These are phyloP conservation scores for Solanum medicagineum DNA, from an alignment of 257 asterid genomes.

Conservation along the genomic window DNA sequence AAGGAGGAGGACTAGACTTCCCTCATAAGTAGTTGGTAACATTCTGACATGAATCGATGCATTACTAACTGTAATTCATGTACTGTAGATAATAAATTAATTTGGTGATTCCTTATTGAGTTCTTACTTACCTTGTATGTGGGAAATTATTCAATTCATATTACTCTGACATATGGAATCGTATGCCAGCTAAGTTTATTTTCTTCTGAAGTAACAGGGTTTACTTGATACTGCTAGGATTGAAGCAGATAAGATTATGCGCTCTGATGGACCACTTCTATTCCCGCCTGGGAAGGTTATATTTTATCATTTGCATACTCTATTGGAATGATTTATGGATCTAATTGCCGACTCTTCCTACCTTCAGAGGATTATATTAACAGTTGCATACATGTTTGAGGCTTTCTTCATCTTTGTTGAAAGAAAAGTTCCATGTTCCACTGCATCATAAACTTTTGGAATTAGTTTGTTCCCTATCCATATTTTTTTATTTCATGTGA, in stretches of 20 bases:
- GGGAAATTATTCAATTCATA: neutral
- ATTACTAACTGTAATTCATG: neutral
- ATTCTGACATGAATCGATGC: neutral
- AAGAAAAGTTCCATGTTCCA: neutral
- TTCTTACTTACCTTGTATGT: neutral
- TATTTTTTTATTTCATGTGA: neutral
- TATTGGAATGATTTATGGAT: neutral
- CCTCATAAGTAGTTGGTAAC: neutral
- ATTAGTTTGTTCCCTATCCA: neutral
- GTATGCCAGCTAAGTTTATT: neutral
- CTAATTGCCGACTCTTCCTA: neutral
- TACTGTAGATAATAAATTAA: neutral
- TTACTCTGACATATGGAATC: neutral
- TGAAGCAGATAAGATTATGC: conserved; percentile 83
- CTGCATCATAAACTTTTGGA: neutral
- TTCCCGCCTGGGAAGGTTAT: conserved; percentile 91
- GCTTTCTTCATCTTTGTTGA: neutral
- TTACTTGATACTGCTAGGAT: conserved; percentile 55
- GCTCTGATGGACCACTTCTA: conserved; percentile 84
- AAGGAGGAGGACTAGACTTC: neutral
- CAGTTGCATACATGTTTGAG: neutral
- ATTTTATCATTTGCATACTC: neutral
- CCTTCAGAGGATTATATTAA: neutral
- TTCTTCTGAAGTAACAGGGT: conserved; percentile 20
- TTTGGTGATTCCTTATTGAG: neutral